Evolutionary conservation across 2,329 filamentous ascomycete species (phyloP).

Genomic region (Lasiodiplodia gonubiensis): DNA sequence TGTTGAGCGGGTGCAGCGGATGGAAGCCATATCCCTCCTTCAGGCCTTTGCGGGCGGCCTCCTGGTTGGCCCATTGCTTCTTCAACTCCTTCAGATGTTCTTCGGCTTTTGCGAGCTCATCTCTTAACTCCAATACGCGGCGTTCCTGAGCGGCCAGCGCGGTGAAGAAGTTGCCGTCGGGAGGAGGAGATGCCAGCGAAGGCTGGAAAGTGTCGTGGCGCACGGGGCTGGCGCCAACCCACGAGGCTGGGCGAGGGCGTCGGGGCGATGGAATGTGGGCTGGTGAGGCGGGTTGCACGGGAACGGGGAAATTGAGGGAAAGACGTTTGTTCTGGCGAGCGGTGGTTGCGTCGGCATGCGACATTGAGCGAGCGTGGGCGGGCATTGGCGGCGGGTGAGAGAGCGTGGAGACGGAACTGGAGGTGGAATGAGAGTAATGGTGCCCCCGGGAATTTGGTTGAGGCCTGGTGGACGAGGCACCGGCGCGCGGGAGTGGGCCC

Average conservation of each 20-base stretch:
- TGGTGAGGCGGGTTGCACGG: constrained; percentile 36
- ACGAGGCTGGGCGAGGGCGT: constrained; percentile 46
- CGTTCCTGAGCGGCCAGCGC: constrained; percentile 92
- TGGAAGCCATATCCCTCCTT: constrained; percentile 51
- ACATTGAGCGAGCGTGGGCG: constrained; percentile 42
- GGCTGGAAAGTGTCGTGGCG: constrained; percentile 34
- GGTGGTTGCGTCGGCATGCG: constrained; percentile 42
- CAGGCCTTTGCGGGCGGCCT: constrained; percentile 74
- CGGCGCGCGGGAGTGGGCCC: constrained; percentile 26
- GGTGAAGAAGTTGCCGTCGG: constrained; percentile 69
- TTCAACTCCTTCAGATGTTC: constrained; percentile 77
- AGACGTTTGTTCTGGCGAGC: constrained; percentile 50
- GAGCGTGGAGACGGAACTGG: constrained; percentile 31
- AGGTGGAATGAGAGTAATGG: constrained; percentile 23
- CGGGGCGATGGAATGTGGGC: constrained; percentile 42
- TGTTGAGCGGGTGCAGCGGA: constrained; percentile 61
- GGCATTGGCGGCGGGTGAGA: constrained; percentile 33
- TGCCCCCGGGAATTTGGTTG: constrained; percentile 21
- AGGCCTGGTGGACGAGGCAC: constrained; percentile 14
- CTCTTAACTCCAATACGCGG: constrained; percentile 84
- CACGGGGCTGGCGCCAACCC: constrained; percentile 42
- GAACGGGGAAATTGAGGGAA: constrained; percentile 57
- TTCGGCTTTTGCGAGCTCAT: constrained; percentile 87
- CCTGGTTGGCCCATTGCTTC: constrained; percentile 79
- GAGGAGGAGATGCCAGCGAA: constrained; percentile 26